Evolutionary conservation across 225 moss, liverwort and hornwort species (phyloP), one percentile per base, ranked within the genome.

Genomic region (Sphagnum tenellum): DNA sequence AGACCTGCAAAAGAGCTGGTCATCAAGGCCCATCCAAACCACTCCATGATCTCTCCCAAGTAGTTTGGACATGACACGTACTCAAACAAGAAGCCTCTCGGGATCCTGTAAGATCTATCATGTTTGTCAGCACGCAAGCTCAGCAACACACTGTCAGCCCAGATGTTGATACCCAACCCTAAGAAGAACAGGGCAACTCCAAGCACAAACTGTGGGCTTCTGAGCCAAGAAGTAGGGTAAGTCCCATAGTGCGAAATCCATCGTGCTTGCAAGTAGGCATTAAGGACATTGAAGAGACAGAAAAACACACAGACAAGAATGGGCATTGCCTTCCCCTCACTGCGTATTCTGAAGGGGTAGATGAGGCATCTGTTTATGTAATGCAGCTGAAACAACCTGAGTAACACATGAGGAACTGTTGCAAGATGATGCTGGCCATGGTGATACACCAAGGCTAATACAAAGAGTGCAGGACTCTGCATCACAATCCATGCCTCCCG

Each of bases 21-120:
- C 75, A 92, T 82, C 62, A 95, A 78, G 12, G 91, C 80, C 94
- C 91, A 95, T 50, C 94, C 94, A 7, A 95, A 68, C 94, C 94
- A 95, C 65, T 92, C 91, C 57, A 92, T 75, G 56, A 77, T 72
- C 75, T 95, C 94, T 44, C 84, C 75, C 14, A 95, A 81, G 56
- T 95, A 95, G 63, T 95, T 95, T 3, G 94, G 89, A 44, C 81
- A 86, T 0, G 91, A 71, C 46, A 89, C 67, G 7, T 82, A 82
- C 67, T 80, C 77, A 53, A 70, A 95, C 72, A 95, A 45, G 69
- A 88, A 84, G 3, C 88, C 89, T 10, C 74, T 60, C 0, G 94
- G 94, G 9, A 95, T 88, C 76, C 62, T 88, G 82, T 95, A 95
- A 4, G 80, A 80, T 69, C 79, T 72, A 62, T 92, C 94, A 9